Evolutionary conservation across 352 stramenopile genomes (phyloP).

Genomic region (Globisporangium radiosum): DNA sequence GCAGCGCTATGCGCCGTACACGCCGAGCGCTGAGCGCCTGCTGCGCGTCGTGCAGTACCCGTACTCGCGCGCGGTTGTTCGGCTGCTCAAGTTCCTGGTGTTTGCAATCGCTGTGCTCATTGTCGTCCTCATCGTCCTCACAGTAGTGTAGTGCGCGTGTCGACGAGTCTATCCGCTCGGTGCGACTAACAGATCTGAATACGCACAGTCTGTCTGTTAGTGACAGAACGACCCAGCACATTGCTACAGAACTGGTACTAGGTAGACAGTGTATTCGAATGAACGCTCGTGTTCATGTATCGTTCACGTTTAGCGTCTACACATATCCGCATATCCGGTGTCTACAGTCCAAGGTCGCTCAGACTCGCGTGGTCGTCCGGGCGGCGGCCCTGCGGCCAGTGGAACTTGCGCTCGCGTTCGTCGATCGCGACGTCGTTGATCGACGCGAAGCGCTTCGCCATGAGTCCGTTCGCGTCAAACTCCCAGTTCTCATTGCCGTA

Average conservation of each 20-base stretch:
- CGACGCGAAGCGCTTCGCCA: conserved; percentile 71
- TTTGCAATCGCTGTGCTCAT: not conserved
- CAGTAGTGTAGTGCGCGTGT: not conserved
- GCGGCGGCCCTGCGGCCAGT: conserved; percentile 38
- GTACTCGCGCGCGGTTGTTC: conserved; percentile 19
- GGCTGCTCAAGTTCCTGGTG: conserved; percentile 1
- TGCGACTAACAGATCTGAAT: not conserved
- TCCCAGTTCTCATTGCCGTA: conserved; percentile 90
- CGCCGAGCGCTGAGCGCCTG: conserved; percentile 21
- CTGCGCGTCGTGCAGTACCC: conserved; percentile 38
- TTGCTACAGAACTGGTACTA: too few species aligned
- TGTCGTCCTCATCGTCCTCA: conserved; percentile 2
- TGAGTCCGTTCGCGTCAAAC: conserved; percentile 72
- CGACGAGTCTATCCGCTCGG: too few species aligned
- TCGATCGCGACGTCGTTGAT: conserved; percentile 84
- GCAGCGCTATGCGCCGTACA: conserved; percentile 51
- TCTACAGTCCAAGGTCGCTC: conserved; percentile 10
- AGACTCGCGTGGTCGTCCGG: conserved; percentile 24
- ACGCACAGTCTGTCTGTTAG: not conserved
- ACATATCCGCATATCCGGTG: too few species aligned
- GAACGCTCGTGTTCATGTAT: not conserved
- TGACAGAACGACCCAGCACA: too few species aligned
- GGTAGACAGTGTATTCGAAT: too few species aligned
- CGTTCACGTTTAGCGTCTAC: too few species aligned
- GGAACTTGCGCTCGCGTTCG: conserved; percentile 59